Base-by-base conservation (phyloP, 2,329 filamentous ascomycete species). In the Claviceps fusiformis region DNA sequence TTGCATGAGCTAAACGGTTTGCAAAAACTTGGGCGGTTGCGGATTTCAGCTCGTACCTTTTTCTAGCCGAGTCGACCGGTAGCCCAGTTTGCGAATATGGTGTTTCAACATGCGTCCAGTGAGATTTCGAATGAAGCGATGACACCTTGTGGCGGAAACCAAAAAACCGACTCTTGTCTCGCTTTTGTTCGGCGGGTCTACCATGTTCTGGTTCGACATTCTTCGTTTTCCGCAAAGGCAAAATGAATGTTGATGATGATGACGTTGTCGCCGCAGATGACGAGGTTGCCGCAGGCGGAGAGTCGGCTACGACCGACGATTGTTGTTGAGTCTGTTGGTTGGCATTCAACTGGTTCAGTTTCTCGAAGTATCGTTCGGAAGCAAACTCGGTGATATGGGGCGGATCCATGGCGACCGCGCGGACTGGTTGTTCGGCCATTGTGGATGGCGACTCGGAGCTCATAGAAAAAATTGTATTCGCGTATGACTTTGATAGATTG, bases 351-450 rank as follows among this genome's bases (percentile, higher is more conserved):
- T 81, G 77, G 56, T 71, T 75, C 58, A 84, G 67, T 68, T 85
- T 85, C 54, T 77, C 75, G 60, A 83, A 81, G 64, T 82, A 85
- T 59, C 78, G 78, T 67, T 79, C 74, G 48, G 82, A 85, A 58
- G 80, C 82, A 69, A 85, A 85, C 67, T 85, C 82, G 57, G 81
- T 83, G 58, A 82, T 74, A 60, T 83, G 81, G 61, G 77, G 74
- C 63, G 78, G 79, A 60, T 84, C 81, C 80, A 83, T 82, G 63
- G 68, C 67, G 54, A 48, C 54, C 59, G 63, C 62, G 49, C 62
- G 62, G 52, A 62, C 60, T 53, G 62, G 61, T 53, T 61, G 60
- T 59, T 68, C 65, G 56, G 69, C 62, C 70, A 72, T 71, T 61
- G 49, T 62, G 59, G 56, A 48, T 17, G 24, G 35, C 48, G 9